A percentile compares a stretch with the other conserved stretches of the same genome.
Conservation (phyloP, 768 basidiomycete genomes). For the Cyclocybe cylindracea region DNA sequence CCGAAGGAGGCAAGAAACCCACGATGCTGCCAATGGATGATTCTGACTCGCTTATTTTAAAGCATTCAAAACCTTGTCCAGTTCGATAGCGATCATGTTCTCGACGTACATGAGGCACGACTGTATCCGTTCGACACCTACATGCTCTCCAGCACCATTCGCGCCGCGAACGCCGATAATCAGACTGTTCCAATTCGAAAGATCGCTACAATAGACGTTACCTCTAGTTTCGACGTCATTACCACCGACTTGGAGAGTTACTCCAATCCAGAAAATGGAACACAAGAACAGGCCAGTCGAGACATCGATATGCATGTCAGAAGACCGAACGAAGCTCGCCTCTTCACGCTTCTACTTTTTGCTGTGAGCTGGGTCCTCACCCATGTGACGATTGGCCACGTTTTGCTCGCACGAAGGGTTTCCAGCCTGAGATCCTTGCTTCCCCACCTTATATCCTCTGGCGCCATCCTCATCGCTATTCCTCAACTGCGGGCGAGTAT, state of each 20-base stretch:
- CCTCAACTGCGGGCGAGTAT: constrained; percentile 54
- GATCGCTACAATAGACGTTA: constrained; percentile 41
- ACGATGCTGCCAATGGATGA: background rate
- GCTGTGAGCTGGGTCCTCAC: constrained; percentile 52
- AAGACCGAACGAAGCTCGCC: constrained; percentile 45
- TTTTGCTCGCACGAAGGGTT: constrained; percentile 40
- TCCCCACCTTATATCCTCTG: constrained; percentile 39
- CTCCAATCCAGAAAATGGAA: constrained; percentile 20
- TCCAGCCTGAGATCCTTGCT: constrained; percentile 29
- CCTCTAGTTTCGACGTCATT: constrained; percentile 47
- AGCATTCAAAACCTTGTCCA: constrained; percentile 58
- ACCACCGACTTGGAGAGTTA: constrained; percentile 37
- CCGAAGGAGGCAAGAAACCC: constrained; percentile 38
- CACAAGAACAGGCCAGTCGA: constrained; percentile 29
- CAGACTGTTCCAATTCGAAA: constrained; percentile 42
- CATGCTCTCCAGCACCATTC: constrained; percentile 47
- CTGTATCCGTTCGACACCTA: constrained; percentile 63
- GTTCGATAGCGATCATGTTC: constrained; percentile 57
- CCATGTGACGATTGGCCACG: constrained; percentile 50
- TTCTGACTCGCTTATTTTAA: background rate
- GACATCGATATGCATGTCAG: constrained; percentile 47
- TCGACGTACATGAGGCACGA: constrained; percentile 54
- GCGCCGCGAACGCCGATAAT: constrained; percentile 35
- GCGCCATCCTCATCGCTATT: constrained; percentile 44
- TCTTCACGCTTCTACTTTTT: constrained; percentile 48